A percentile compares a stretch with the other conserved stretches of the same genome.
Conservation (phyloP, 495 filamentous ascomycete genomes). For the Hypoxylon rickii region DNA sequence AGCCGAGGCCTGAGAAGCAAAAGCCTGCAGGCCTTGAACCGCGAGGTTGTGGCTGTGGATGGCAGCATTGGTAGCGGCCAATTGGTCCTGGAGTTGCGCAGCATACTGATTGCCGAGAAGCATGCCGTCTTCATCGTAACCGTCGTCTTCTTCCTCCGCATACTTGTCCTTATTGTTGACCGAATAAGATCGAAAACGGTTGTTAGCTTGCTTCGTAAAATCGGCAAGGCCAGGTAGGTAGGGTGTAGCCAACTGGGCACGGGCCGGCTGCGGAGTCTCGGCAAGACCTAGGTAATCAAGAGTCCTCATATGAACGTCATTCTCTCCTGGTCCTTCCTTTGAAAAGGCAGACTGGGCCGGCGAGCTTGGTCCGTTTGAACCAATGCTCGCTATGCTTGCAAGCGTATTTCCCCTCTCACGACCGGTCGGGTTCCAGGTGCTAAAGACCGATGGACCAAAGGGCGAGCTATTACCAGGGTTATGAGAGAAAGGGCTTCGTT, state of each 20-base stretch:
- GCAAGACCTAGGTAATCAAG: constrained; percentile 94
- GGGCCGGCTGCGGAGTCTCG: constrained; percentile 85
- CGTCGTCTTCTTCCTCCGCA: constrained; percentile 88
- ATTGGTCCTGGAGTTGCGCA: constrained; percentile 59
- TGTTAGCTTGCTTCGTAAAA: constrained; percentile 79
- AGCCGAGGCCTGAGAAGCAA: constrained; percentile 77
- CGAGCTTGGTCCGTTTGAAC: constrained; percentile 84
- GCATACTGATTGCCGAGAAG: constrained; percentile 74
- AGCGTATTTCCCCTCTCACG: constrained; percentile 83
- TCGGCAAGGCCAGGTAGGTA: constrained; percentile 78
- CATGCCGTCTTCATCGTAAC: constrained; percentile 74
- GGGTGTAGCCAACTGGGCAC: constrained; percentile 71
- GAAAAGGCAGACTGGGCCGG: constrained; percentile 90
- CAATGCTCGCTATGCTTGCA: constrained; percentile 72
- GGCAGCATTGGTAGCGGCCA: constrained; percentile 83
- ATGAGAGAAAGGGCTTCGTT: constrained; percentile 72
- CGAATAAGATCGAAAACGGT: constrained; percentile 92
- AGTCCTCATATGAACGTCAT: constrained; percentile 84
- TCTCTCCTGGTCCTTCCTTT: constrained; percentile 81
- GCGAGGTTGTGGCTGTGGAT: constrained; percentile 93
- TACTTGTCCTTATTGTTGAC: constrained; percentile 99
- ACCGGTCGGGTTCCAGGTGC: constrained; percentile 74
- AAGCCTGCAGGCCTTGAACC: constrained; percentile 71
- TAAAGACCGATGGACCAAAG: constrained; percentile 89
- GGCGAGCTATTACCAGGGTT: constrained; percentile 59